Conservation (phyloP, 78 protist species). For the Cyanophora paradoxa region DNA sequence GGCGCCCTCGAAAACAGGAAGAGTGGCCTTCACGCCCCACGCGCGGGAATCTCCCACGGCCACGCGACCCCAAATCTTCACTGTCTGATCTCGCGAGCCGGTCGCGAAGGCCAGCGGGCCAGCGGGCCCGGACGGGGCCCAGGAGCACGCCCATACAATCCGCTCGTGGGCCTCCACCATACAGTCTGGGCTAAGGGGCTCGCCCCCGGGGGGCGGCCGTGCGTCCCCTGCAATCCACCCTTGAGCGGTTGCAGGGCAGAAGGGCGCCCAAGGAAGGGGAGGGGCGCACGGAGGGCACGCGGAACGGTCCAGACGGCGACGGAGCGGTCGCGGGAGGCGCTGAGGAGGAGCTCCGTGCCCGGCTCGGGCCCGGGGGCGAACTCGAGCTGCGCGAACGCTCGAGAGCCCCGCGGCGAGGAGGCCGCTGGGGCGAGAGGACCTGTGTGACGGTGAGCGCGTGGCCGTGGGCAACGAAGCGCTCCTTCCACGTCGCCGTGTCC, state of each 20-base stretch:
- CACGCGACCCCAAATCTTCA: constrained; percentile 16
- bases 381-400: too few relatives aligned
- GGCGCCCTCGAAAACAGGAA: too few relatives aligned
- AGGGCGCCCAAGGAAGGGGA: too few relatives aligned
- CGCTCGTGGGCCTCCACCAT: constrained; percentile 14
- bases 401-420: constrained; percentile 13
- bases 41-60: too few relatives aligned
- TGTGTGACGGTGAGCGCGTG: neutral
- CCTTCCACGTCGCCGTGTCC: neutral
- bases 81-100: constrained; percentile 17
- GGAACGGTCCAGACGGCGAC: too few relatives aligned
- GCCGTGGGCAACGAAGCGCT: neutral
- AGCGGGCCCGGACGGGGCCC: neutral
- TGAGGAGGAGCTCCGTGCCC: too few relatives aligned
- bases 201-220: neutral
- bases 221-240: neutral
- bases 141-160: constrained; percentile 6
- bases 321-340: too few relatives aligned
- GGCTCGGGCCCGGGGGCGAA: too few relatives aligned
- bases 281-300: too few relatives aligned
- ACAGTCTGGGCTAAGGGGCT: too few relatives aligned
- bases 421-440: neutral
- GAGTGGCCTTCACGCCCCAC: too few relatives aligned
- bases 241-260: neutral
- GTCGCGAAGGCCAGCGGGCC: constrained; percentile 16